Evolutionary conservation across 805 yeast species (phyloP), one percentile per base, ranked within the genome.

Genomic region (Candida oleophila): DNA sequence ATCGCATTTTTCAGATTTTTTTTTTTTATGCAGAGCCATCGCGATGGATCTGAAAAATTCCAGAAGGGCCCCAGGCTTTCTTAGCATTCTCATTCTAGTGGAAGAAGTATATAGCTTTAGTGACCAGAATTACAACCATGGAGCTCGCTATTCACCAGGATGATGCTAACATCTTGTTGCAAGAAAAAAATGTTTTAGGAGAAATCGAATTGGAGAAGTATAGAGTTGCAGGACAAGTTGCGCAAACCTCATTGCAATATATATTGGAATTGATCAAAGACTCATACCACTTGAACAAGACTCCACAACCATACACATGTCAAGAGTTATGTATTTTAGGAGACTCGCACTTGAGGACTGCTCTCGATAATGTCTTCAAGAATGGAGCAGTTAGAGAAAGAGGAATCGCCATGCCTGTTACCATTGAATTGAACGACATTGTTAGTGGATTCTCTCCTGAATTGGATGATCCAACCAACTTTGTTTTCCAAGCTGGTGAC

Each of bases 331-430:
- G 97, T 73, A 65, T 88, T 32, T 69, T 85, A 41, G 88, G 96
- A 40, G 98, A 94, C 65, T 79, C 87, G 30, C 86, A 83, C 66
- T 68, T 92, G 60, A 68, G 73, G 42, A 70, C 79, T 38, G 77
- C 90, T 46, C 71, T 87, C 44, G 73, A 73, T 47, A 76, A 71
- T 46, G 84, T 77, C 28, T 91, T 80, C 67, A 83, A 73, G 55
- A 71, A 71, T 55, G 76, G 76, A 53, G 74, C 76, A 42, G 85
- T 84, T 25, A 76, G 79, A 54, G 99, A 94, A 73, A 89, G 87
- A 69, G 97, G 98, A 49, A 87, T 94, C 61, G 88, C 97, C 8
- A 80, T 79, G 50, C 99, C 99, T n/a, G 90, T 90, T 15, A 79
- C 88, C 44, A 81, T 94, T 51, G 96, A 90, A 67, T 84, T 87